A percentile compares a stretch with the other conserved stretches of the same genome.
phyloP scores from a whole-genome alignment of 208 protist genomes.

The Wallacemonas rigidus region DNA sequence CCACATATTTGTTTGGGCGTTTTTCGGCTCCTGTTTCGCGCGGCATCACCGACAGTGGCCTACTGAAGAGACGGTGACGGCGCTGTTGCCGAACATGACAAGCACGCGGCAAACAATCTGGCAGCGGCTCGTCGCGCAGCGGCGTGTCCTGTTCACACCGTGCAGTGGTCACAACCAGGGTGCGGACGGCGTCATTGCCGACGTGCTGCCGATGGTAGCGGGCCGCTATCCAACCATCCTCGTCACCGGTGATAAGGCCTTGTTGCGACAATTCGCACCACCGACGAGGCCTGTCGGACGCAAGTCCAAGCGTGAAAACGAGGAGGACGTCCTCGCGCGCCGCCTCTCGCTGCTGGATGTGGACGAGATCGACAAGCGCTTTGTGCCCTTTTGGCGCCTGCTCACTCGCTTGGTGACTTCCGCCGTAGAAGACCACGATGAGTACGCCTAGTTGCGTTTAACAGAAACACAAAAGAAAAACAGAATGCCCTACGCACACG shows the following conservation, averaged over 20 bases:
- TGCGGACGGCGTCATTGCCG: conserved; percentile 72
- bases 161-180: conserved; percentile 78
- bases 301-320: conserved; percentile 52
- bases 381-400: conserved; percentile 73
- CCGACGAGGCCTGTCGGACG: conserved; percentile 38
- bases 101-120: conserved; percentile 31
- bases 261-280: conserved; percentile 42
- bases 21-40: conserved; percentile 89
- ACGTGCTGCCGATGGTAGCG: conserved; percentile 49
- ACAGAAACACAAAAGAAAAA: neutral
- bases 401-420: conserved; percentile 22
- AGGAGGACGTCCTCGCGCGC: conserved; percentile 28
- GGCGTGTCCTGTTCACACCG: conserved; percentile 62
- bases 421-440: neutral
- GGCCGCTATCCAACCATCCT: conserved; percentile 39
- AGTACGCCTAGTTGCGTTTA: neutral
- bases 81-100: conserved; percentile 24
- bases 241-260: conserved; percentile 53
- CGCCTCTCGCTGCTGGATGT: conserved; percentile 65
- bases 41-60: conserved; percentile 73
- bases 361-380: conserved; percentile 56
- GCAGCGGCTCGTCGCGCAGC: conserved; percentile 36
- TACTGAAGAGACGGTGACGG: conserved; percentile 50
- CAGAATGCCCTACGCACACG: too few species aligned
- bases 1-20: conserved; percentile 79